These are phyloP conservation scores for Ramalina peruviana DNA, from an alignment of 495 filamentous ascomycete genomes.

Conservation along the genomic window DNA sequence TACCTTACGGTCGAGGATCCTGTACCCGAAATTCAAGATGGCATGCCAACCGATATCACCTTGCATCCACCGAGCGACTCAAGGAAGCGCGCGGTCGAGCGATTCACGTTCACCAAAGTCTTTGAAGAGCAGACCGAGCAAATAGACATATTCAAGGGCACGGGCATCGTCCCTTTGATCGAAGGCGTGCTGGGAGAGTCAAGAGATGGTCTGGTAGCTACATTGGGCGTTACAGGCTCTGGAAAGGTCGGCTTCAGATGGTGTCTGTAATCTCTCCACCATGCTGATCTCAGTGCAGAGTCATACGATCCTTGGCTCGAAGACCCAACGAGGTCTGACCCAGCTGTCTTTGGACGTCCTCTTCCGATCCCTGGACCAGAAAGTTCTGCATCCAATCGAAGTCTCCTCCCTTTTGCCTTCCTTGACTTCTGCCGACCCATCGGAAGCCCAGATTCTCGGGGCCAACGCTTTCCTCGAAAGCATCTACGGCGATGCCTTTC, in stretches of 20 bases:
- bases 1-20: slow-evolving; percentile 65
- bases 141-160: slow-evolving; percentile 76
- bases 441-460: slow-evolving; percentile 69
- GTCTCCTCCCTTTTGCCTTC: slow-evolving; percentile 52
- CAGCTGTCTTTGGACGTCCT: slow-evolving; percentile 85
- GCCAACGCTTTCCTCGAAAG: slow-evolving; percentile 68
- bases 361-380: slow-evolving; percentile 59
- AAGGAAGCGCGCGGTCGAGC: slow-evolving; percentile 75
- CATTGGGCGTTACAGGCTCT: slow-evolving; percentile 86
- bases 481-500: slow-evolving; percentile 53
- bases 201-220: slow-evolving; percentile 81
- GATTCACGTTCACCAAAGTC: slow-evolving; percentile 85
- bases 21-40: slow-evolving; percentile 25
- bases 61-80: slow-evolving; percentile 68
- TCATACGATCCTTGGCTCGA: slow-evolving; percentile 91
- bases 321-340: slow-evolving; percentile 71
- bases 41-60: slow-evolving; percentile 65
- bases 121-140: slow-evolving; percentile 79
- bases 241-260: slow-evolving; percentile 58
- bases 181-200: slow-evolving; percentile 68
- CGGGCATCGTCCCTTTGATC: slow-evolving; percentile 57
- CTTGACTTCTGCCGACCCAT: slow-evolving; percentile 60
- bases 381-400: slow-evolving; percentile 46
- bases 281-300: slow-evolving; percentile 42
- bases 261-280: background rate